These are phyloP conservation scores for Acacia crassicarpa DNA, from an alignment of 306 rosid genomes.

Conservation along the genomic window DNA sequence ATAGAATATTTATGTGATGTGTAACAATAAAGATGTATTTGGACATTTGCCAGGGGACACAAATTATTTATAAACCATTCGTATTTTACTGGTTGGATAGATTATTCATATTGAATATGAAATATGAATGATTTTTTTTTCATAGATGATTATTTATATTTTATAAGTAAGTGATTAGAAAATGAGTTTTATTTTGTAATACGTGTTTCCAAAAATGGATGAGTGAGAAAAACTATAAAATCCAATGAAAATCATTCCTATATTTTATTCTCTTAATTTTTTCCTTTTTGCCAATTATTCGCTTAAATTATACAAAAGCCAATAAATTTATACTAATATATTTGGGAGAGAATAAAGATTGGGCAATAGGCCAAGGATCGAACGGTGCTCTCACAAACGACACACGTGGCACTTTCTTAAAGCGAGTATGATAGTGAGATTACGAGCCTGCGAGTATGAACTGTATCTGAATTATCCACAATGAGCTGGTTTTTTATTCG, in stretches of 20 bases:
- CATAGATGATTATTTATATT: too few relatives aligned
- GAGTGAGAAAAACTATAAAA: background rate
- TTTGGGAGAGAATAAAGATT: background rate
- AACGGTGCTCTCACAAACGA: too few relatives aligned
- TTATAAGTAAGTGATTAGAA: too few relatives aligned
- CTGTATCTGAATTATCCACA: slow-evolving; percentile 32
- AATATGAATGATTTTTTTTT: too few relatives aligned
- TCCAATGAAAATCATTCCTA: background rate
- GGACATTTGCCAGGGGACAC: background rate
- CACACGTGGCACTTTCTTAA: background rate
- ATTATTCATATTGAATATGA: background rate
- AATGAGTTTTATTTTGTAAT: too few relatives aligned
- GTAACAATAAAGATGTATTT: background rate
- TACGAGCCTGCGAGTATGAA: slow-evolving; percentile 24
- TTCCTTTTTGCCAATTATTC: too few relatives aligned
- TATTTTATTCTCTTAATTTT: too few relatives aligned
- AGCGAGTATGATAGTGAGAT: background rate
- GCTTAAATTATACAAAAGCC: background rate
- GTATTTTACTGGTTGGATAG: too few relatives aligned
- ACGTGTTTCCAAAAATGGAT: too few relatives aligned
- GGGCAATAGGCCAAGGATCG: background rate
- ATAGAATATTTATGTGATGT: too few relatives aligned
- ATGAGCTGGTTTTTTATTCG: slow-evolving; percentile 21
- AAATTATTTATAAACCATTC: too few relatives aligned
- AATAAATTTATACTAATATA: background rate